Evolutionary conservation across 495 filamentous ascomycete genomes (phyloP), one percentile per base, ranked within the genome.

Genomic region (Hypomontagnella monticulosa): DNA sequence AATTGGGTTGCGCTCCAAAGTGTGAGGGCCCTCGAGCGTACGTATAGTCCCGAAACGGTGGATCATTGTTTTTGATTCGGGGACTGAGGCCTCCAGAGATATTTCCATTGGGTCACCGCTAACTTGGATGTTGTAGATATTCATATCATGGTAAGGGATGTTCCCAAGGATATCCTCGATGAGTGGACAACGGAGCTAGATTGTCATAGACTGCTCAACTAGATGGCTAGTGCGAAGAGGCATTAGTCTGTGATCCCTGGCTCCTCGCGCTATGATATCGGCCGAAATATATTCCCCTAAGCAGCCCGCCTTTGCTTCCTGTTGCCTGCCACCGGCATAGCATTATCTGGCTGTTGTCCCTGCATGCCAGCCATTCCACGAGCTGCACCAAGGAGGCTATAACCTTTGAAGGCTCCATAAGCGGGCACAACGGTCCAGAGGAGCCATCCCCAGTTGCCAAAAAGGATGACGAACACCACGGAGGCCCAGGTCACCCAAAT

Each of bases 1-100:
- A 97, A 97, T 71, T 96, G 91, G 90, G 87, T 87, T 48, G 85
- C 85, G n/a, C 74, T 96, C 72, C 93, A 97, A 79, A 96, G 92
- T 73, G 92, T 97, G 47, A 80, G 89, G 50, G 84, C 87, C 5
- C 76, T 97, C 57, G 93, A 96, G 67, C 93, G 65, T 68, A 63
- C 23, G 65, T 68, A 59, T 50, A 60, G 9, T 40, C 36, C n/a
- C 12, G 23, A 8, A 36, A 36, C 1, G 12, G 16, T 16, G 15
- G 14, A 9, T 37, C 41, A 23, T 6, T 10, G 1, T 46, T 23
- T 48, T 20, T 30, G n/a, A 40, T 19, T 27, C 30, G 19, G 0
- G 50, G 14, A 10, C 27, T 14, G 12, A 33, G 30, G 4, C 12
- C 1, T 46, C 19, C 32, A 44, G 20, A 33, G 36, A 38, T n/a